Evolutionary conservation across 164 flowering plant species (phyloP), one percentile per base, ranked within the genome.

Genomic region (Magnolia officinalis): DNA sequence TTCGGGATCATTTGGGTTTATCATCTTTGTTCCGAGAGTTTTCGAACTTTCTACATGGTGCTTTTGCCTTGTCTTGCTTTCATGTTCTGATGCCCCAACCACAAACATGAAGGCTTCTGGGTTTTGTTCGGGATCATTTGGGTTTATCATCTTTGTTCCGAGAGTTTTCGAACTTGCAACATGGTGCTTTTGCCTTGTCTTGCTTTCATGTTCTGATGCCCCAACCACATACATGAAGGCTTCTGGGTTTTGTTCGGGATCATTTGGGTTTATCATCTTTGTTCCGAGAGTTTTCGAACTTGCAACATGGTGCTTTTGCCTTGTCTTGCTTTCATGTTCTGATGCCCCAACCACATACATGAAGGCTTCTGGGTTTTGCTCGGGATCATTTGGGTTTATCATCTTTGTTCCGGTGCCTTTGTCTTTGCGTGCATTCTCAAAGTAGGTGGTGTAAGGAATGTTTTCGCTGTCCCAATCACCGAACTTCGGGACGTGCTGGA

Each of bases 1-100:
- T 80, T 88, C 86, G 0, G 92, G 92, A 77, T 90, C 93, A 72
- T 91, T 90, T 10, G 95, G 93, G 82, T 91, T 91, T 16, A 80
- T 70, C 72, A 78, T 86, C 79, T 58, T 87, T 24, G 63, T 58
- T 7, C 82, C 52, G 7, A 21, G 24, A 65, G 10, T 8, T 6
- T 65, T 65, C 8, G 10, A 23, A 18, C 24, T 31, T 49, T 68
- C 71, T 13, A 8, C 31, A 21, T 4, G 29, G 6, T 37, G 45
- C 45, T 37, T 37, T 37, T 37, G 45, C 45, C 45, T 37, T 5
- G 45, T 55, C 61, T 11, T 16, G 61, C 18, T 55, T 55, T 2
- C 75, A 45, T 11, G 16, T 59, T 74, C 67, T 50, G 37, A 8
- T 8, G 19, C n/a, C 16, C 64, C 73, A 29, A 11, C 8, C 75